phyloP scores from a whole-genome alignment of 495 filamentous ascomycete genomes.

The Viridothelium virens region DNA sequence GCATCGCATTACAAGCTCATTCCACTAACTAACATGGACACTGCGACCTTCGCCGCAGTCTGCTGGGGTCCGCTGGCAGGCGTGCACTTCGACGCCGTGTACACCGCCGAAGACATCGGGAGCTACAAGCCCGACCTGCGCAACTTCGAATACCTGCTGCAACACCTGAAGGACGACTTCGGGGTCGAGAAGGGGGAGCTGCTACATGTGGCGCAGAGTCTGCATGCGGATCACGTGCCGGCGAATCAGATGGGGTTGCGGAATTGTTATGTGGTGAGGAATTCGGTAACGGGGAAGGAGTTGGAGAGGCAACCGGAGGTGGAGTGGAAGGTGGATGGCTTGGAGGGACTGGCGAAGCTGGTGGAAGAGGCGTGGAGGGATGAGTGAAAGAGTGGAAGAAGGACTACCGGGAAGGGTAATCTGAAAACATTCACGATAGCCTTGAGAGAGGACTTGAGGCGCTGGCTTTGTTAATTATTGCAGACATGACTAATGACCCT shows the following conservation, averaged over 20 bases:
- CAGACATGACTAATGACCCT: neutral
- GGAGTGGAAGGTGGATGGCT: slow-evolving; percentile 53
- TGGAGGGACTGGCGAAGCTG: slow-evolving; percentile 66
- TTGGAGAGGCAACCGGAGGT: slow-evolving; percentile 37
- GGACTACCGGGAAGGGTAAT: neutral
- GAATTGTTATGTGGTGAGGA: slow-evolving; percentile 65
- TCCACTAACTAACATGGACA: slow-evolving; percentile 66
- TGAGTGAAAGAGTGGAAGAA: neutral
- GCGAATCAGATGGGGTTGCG: slow-evolving; percentile 53
- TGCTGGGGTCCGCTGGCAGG: slow-evolving; percentile 44
- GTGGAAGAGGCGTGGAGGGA: slow-evolving; percentile 42
- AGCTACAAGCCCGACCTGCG: slow-evolving; percentile 60
- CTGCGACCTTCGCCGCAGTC: slow-evolving; percentile 50
- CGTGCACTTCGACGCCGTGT: slow-evolving; percentile 55
- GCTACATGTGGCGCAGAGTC: slow-evolving; percentile 61
- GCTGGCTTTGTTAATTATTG: neutral
- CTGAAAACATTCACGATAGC: neutral
- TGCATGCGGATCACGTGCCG: slow-evolving; percentile 65
- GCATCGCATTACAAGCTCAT: slow-evolving; percentile 57
- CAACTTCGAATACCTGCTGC: slow-evolving; percentile 63
- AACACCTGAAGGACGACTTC: slow-evolving; percentile 46
- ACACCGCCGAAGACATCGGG: slow-evolving; percentile 69
- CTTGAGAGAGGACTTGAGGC: neutral
- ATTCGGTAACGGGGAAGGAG: slow-evolving; percentile 37
- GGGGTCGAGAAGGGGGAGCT: slow-evolving; percentile 49